Base-by-base conservation (phyloP, 1,139 yeast genomes). In the Scheffersomyces stambukii region DNA sequence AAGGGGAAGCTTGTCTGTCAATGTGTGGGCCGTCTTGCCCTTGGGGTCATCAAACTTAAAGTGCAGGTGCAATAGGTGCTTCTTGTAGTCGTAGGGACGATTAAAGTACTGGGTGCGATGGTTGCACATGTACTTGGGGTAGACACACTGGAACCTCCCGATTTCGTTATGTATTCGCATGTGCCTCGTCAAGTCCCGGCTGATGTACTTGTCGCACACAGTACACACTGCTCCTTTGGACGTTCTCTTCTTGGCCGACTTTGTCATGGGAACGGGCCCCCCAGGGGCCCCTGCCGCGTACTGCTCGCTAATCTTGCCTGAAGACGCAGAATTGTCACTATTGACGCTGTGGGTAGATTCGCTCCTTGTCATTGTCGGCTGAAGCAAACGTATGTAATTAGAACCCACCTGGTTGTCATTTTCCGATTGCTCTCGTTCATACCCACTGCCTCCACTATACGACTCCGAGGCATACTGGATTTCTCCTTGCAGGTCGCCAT, bases 81-180 rank as follows among this genome's bases (percentile, higher is more conserved):
- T 67, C 37, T 67, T 67, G 52, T 63, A 67, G 44, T 67, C 74
- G 40, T 67, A 67, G 2, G 74, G 74, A 24, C 74, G 52, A 42
- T 67, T 67, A 38, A 67, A 67, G 35, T 66, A 54, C 26, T 66
- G 64, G 0, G 71, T 64, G 38, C 64, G 62, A 41, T 67, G 74
- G 36, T 52, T 62, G 45, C 74, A 67, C 55, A 52, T 54, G 12
- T 43, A 47, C 28, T 56, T 55, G 2, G 73, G 72, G 37, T 59
- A 67, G 15, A 65, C 66, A 41, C 74, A 67, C 42, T 60, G 64
- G 36, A 67, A 67, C 12, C 74, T 41, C 2, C 73, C 72, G n/a
- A 61, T 48, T 31, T 64, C 70, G 38, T 67, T 65, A 43, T 67
- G 74, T 26, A 63, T 67, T 28, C 74, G 51, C 56, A 66, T 54